These are phyloP conservation scores for Tieghemostelium lacteum DNA, from an alignment of 78 protist species.

Conservation along the genomic window DNA sequence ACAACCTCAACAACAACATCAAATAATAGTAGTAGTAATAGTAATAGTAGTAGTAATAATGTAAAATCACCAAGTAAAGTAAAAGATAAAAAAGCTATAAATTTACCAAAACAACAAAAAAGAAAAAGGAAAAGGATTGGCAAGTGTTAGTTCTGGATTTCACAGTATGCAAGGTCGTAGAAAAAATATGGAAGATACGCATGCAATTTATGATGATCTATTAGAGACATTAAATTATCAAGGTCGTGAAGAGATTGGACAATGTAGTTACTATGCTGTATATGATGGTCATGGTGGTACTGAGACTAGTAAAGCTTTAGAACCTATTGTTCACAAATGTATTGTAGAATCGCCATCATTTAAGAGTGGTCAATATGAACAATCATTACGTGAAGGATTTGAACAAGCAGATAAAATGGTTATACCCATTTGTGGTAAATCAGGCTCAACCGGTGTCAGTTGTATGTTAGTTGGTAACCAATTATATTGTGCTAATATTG, in stretches of 20 bases:
- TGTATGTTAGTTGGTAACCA: slow-evolving; percentile 42
- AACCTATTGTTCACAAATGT: slow-evolving; percentile 68
- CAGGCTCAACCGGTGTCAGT: slow-evolving; percentile 73
- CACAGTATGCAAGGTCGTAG: slow-evolving; percentile 67
- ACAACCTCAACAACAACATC: slow-evolving; percentile 22
- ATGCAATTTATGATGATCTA: slow-evolving; percentile 32
- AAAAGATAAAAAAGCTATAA: neutral
- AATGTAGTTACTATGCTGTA: slow-evolving; percentile 69
- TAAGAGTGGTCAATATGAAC: slow-evolving; percentile 28
- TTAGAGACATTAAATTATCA: neutral
- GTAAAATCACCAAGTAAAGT: neutral
- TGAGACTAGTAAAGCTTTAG: slow-evolving; percentile 45
- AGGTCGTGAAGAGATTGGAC: neutral
- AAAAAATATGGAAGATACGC: slow-evolving; percentile 83
- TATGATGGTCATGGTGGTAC: slow-evolving; percentile 87
- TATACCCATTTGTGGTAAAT: slow-evolving; percentile 57
- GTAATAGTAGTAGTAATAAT: neutral
- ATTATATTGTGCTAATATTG: slow-evolving; percentile 74
- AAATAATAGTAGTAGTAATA: neutral
- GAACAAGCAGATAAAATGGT: slow-evolving; percentile 54
- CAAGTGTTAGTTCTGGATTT: slow-evolving; percentile 28
- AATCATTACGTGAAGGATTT: slow-evolving; percentile 59
- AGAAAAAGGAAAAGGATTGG: slow-evolving; percentile 11
- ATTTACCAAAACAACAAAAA: slow-evolving; percentile 22
- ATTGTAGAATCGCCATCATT: slow-evolving; percentile 37